Evolutionary conservation across 352 stramenopile genomes (phyloP).

Genomic region (Nannochloropsis limnetica): DNA sequence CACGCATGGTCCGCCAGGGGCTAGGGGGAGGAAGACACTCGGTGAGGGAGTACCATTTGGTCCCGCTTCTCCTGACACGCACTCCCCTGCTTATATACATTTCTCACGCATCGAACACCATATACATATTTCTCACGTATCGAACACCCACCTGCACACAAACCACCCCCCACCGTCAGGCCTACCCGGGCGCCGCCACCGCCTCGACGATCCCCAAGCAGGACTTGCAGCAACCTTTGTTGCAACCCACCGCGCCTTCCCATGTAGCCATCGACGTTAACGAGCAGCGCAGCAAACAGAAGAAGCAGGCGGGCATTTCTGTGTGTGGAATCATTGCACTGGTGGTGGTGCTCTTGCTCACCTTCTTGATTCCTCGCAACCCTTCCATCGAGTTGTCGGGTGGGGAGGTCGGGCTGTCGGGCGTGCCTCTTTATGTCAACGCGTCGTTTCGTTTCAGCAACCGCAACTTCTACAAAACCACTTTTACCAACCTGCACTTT

Average conservation of each 20-base stretch:
- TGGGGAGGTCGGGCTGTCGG: neutral
- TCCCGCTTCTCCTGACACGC: neutral
- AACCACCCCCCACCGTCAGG: neutral
- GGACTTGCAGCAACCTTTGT: conserved; percentile 16
- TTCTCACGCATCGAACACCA: neutral
- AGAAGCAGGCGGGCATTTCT: neutral
- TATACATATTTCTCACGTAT: neutral
- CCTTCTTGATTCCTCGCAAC: conserved; percentile 8
- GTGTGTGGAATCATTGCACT: neutral
- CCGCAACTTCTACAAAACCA: conserved; percentile 32
- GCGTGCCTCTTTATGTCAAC: conserved; percentile 10
- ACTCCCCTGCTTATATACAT: neutral
- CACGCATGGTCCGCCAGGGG: too few relatives aligned
- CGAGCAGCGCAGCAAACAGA: conserved; percentile 11
- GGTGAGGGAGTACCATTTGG: too few relatives aligned
- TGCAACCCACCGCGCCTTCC: neutral
- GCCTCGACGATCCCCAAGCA: conserved; percentile 8
- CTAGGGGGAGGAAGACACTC: too few relatives aligned
- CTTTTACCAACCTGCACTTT: conserved; percentile 2
- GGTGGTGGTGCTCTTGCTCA: neutral
- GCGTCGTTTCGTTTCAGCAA: conserved; percentile 29
- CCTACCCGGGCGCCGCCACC: neutral
- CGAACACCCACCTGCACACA: neutral
- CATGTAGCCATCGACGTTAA: conserved; percentile 19
- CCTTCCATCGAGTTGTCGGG: conserved; percentile 29